A percentile compares a stretch with the other conserved stretches of the same genome.
These are phyloP conservation scores for Chaetomium sp. DNA, from an alignment of 2,329 filamentous ascomycete species.

Conservation along the genomic window DNA sequence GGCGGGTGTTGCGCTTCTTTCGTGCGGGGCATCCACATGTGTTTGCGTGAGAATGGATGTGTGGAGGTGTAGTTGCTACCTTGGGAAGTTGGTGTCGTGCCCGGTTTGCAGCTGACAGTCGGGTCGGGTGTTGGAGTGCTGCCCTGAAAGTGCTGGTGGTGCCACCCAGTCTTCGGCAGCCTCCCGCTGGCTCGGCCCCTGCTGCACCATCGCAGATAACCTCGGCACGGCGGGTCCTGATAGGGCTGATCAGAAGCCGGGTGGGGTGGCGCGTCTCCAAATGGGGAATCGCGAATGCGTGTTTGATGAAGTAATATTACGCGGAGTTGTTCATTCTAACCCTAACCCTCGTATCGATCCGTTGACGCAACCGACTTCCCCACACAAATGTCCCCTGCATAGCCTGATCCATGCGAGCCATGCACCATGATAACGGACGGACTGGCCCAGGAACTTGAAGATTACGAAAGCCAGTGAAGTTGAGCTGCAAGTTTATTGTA, in stretches of 20 bases:
- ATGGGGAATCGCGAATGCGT: background rate
- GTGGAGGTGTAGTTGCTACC: background rate
- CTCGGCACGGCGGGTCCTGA: constrained; percentile 6
- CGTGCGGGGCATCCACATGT: constrained; percentile 4
- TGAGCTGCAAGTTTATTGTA: too few species aligned
- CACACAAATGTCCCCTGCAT: too few species aligned
- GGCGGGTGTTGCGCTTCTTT: background rate
- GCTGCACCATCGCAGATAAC: background rate
- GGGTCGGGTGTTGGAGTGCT: background rate
- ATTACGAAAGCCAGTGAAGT: too few species aligned
- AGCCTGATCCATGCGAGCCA: too few species aligned
- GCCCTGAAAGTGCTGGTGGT: background rate
- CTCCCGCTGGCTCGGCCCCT: background rate
- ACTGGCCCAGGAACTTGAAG: too few species aligned
- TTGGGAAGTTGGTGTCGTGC: too few species aligned
- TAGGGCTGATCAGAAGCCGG: constrained; percentile 3
- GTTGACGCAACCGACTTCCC: too few species aligned
- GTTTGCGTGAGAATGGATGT: background rate
- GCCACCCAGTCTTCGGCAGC: background rate
- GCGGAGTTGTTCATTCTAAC: background rate
- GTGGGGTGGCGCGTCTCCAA: background rate
- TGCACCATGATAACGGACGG: too few species aligned
- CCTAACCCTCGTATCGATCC: background rate
- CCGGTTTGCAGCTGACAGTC: background rate
- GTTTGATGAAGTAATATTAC: background rate